phyloP scores from a whole-genome alignment of 768 basidiomycete species.

The Agrocybe pediades region DNA sequence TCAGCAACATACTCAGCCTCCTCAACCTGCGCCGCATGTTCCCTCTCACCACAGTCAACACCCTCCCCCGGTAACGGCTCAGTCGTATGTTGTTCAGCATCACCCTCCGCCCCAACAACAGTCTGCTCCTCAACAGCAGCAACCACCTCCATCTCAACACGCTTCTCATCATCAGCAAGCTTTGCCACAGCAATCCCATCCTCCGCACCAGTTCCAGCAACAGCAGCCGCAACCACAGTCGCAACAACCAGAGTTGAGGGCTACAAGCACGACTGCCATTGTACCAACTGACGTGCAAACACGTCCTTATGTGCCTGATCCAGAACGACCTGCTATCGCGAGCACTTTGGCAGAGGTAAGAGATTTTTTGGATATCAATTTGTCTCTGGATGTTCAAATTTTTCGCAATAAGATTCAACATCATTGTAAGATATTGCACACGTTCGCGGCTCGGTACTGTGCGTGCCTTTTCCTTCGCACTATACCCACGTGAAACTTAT shows the following conservation, averaged over 20 bases:
- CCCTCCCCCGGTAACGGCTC: constrained; percentile 16
- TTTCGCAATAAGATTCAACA: constrained; percentile 47
- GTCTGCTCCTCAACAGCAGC: constrained; percentile 4
- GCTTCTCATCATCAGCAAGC: constrained; percentile 19
- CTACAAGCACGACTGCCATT: constrained; percentile 41
- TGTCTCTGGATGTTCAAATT: constrained; percentile 8
- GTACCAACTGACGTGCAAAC: constrained; percentile 45
- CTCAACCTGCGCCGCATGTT: constrained; percentile 19
- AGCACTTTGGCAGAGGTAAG: constrained; percentile 47
- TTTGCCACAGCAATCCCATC: constrained; percentile 6
- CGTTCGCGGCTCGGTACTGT: constrained; percentile 74
- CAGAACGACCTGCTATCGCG: constrained; percentile 13
- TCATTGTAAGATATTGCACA: constrained; percentile 61
- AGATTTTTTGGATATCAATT: constrained; percentile 1
- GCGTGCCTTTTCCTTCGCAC: constrained; percentile 3
- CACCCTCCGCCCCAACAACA: constrained; percentile 21
- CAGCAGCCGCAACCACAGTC: constrained; percentile 21
- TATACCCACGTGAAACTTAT: too few species aligned
- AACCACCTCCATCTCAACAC: constrained; percentile 20
- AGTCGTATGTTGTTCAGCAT: constrained; percentile 29
- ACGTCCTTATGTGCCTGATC: constrained; percentile 7
- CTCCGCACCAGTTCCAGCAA: constrained; percentile 16
- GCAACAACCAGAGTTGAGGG: constrained; percentile 27
- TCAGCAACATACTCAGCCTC: constrained; percentile 2
- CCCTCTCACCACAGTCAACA: constrained; percentile 23